Evolutionary conservation across 495 filamentous ascomycete species (phyloP), one percentile per base, ranked within the genome.

Genomic region (Neurospora sp.): DNA sequence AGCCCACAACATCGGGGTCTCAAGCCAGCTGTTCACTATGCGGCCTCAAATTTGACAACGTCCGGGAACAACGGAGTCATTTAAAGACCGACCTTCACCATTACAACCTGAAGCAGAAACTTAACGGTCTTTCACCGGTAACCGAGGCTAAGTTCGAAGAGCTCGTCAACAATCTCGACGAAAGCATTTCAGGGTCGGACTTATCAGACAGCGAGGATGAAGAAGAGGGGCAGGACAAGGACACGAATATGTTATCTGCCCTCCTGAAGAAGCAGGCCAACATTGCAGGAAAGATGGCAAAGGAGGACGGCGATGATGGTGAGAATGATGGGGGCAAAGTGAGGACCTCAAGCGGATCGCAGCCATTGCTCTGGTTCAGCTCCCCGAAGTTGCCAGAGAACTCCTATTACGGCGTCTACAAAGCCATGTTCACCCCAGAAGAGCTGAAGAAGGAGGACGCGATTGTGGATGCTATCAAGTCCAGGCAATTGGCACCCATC

Each of bases 81-180:
- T 89, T 92, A 37, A 90, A 91, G 71, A 97, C 94, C n/a, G 96
- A 99, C 80, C 86, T 95, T 68, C 96, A 99, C 81, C 87, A 91
- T 71, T 98, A 97, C 81, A 99, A 99, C 79, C 79, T 98, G 69
- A 98, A 97, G 80, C 93, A 92, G 78, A 95, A 92, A 83, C 81
- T 97, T 41, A 87, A 90, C 70, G 93, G 92, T 0, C 86, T 84
- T 65, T 84, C 83, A 12, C 83, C 89, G 0, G 90, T 97, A 1
- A 86, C 88, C 12, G 96, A 98, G 72, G 75, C 76, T 12, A 91
- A 97, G 61, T 98, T 98, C 72, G 91, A 93, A 76, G 92, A 90
- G 78, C 87, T 98, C 14, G 84, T 98, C 12, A 93, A 89, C 20
- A 89, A 93, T 42, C 84, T 97, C 22, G 90, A 97, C 72, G 94